These are phyloP conservation scores for Cylindricascospora bacillispora DNA, from an alignment of 1,139 yeast species.

Conservation along the genomic window DNA sequence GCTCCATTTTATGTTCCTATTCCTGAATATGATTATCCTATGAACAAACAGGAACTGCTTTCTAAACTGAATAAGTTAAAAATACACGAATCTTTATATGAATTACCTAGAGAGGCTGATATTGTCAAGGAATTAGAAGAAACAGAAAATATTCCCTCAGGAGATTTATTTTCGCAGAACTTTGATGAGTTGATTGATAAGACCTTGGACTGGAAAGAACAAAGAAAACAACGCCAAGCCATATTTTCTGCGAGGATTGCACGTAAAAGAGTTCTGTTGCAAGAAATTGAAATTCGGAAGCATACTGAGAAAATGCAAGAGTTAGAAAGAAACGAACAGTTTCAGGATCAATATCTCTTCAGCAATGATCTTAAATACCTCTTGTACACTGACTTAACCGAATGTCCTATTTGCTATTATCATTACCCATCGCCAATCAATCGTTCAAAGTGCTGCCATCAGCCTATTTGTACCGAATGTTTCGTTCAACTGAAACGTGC, in stretches of 20 bases:
- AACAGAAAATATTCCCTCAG: conserved; percentile 34
- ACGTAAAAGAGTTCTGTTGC: conserved; percentile 33
- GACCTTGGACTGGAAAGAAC: conserved; percentile 31
- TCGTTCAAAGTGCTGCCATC: conserved; percentile 79
- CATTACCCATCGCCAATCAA: conserved; percentile 73
- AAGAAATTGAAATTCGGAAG: conserved; percentile 36
- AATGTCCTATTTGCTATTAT: conserved; percentile 91
- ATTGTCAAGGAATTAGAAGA: conserved; percentile 22
- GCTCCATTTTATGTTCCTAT: conserved; percentile 86
- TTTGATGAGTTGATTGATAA: conserved; percentile 33
- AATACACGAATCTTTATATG: conserved; percentile 44
- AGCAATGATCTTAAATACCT: conserved; percentile 33
- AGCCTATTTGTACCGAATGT: conserved; percentile 91
- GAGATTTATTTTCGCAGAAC: conserved; percentile 28
- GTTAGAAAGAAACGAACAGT: conserved; percentile 1
- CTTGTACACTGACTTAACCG: conserved; percentile 54
- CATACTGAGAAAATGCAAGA: conserved; percentile 1
- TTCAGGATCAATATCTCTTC: conserved; percentile 21
- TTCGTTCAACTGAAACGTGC: conserved; percentile 88
- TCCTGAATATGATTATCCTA: conserved; percentile 62
- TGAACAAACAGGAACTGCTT: conserved; percentile 39
- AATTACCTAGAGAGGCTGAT: conserved; percentile 9
- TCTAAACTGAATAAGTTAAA: conserved; percentile 37
- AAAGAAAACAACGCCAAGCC: conserved; percentile 39
- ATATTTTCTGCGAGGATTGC: conserved; percentile 31